Conservation (phyloP, 2,329 filamentous ascomycete genomes). For the Lasiodiplodia theobromae region DNA sequence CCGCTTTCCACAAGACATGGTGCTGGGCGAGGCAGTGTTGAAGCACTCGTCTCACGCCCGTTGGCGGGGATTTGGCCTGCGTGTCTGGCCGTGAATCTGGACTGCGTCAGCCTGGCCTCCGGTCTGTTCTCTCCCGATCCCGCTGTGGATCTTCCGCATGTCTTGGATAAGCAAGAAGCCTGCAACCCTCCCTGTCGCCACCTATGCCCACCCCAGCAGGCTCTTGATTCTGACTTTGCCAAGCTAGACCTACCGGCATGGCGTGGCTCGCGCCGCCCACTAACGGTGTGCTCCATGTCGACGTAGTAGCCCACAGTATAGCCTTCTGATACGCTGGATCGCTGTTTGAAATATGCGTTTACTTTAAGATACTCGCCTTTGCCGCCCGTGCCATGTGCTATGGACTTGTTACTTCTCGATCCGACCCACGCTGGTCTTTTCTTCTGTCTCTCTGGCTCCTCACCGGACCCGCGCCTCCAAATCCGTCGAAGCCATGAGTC, state of each 20-base stretch:
- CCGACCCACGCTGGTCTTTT: not conserved
- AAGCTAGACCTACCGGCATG: constrained; percentile 16
- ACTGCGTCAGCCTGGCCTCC: not conserved
- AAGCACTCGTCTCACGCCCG: not conserved
- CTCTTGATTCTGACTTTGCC: constrained; percentile 20
- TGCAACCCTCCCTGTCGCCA: not conserved
- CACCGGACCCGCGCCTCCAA: not conserved
- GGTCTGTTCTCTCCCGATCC: constrained; percentile 11
- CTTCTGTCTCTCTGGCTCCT: not conserved
- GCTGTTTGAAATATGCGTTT: constrained; percentile 8
- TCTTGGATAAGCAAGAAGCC: constrained; percentile 15
- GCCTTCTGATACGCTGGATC: constrained; percentile 13
- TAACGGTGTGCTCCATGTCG: constrained; percentile 17
- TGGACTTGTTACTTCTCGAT: constrained; percentile 16
- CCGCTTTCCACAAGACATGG: not conserved
- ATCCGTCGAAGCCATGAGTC: not conserved
- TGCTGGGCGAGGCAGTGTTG: not conserved
- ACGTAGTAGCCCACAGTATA: constrained; percentile 13
- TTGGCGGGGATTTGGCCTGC: too few species aligned
- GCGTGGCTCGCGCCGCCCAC: constrained; percentile 9
- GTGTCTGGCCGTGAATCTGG: not conserved
- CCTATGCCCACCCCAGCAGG: not conserved
- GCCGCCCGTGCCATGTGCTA: constrained; percentile 19
- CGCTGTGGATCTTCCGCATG: constrained; percentile 15
- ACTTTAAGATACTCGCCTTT: constrained; percentile 14